These are phyloP conservation scores for Yamadazyma sp. DNA, from an alignment of 1,139 yeast species.

Conservation along the genomic window DNA sequence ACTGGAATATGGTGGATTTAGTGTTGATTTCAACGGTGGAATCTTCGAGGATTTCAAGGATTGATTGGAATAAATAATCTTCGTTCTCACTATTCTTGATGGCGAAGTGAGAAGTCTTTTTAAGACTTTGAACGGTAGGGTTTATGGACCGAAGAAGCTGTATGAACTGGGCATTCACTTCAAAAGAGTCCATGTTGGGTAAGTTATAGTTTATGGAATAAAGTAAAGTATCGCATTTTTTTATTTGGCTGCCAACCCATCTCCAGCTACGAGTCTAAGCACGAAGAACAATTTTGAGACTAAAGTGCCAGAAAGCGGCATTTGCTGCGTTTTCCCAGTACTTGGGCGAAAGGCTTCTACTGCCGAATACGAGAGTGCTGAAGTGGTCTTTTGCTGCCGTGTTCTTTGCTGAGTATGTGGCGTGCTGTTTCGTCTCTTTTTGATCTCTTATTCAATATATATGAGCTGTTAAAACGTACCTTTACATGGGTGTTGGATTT, in stretches of 20 bases:
- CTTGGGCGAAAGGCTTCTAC: too few relatives aligned
- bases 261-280: too few relatives aligned
- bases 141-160: slow-evolving; percentile 60
- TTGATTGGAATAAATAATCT: slow-evolving; percentile 72
- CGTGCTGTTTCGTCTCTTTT: too few relatives aligned
- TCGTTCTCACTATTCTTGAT: slow-evolving; percentile 58
- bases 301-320: too few relatives aligned
- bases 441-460: too few relatives aligned
- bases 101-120: slow-evolving; percentile 60
- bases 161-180: slow-evolving; percentile 68
- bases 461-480: too few relatives aligned
- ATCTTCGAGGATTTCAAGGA: slow-evolving; percentile 64
- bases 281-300: background rate
- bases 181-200: slow-evolving; percentile 69
- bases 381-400: too few relatives aligned
- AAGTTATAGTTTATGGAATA: background rate
- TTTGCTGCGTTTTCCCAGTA: too few relatives aligned
- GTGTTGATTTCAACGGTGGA: slow-evolving; percentile 52
- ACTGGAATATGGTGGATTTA: slow-evolving; percentile 66
- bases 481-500: too few relatives aligned
- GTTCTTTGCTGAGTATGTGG: too few relatives aligned
- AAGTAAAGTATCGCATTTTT: background rate
- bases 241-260: slow-evolving; percentile 1
- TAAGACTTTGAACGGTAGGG: slow-evolving; percentile 60
- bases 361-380: too few relatives aligned